These are phyloP conservation scores for Chondrus crispus DNA, from an alignment of 23 red algal genomes.

Conservation along the genomic window DNA sequence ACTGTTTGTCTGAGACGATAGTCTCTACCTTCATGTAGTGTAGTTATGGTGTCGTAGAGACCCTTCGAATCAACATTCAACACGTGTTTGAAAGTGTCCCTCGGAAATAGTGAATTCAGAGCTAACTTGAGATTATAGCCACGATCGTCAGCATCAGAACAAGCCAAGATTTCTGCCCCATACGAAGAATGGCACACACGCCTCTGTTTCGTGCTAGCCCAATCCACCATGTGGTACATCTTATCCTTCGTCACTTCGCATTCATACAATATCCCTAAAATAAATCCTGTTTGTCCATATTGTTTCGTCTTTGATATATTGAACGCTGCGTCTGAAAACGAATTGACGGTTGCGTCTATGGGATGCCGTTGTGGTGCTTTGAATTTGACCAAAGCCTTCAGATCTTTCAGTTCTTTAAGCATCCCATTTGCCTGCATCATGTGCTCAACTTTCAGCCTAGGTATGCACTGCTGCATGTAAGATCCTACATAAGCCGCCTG, in stretches of 20 bases:
- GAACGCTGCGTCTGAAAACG: conserved; percentile 40
- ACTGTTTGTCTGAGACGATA: neutral
- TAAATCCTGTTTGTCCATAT: conserved; percentile 40
- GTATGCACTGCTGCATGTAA: neutral
- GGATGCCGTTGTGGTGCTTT: no score
- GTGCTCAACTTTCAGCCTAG: neutral
- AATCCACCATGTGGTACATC: conserved; percentile 2
- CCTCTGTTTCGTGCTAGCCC: neutral
- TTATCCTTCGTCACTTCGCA: neutral
- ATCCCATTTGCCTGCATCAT: conserved; percentile 5
- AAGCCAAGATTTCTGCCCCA: neutral
- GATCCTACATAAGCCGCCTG: conserved; percentile 12
- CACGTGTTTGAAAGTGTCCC: neutral
- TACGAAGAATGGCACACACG: neutral
- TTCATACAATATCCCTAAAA: neutral
- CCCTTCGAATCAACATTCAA: neutral
- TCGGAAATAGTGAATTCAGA: neutral
- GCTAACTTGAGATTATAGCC: conserved; percentile 1
- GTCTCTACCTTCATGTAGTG: neutral
- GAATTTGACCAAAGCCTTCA: neutral
- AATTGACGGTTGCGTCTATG: neutral
- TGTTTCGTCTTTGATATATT: neutral
- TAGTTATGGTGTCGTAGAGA: conserved; percentile 3
- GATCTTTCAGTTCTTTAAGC: neutral
- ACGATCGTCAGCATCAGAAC: neutral